Conservation (phyloP, 306 rosid genomes). For the Albizia julibrissin region DNA sequence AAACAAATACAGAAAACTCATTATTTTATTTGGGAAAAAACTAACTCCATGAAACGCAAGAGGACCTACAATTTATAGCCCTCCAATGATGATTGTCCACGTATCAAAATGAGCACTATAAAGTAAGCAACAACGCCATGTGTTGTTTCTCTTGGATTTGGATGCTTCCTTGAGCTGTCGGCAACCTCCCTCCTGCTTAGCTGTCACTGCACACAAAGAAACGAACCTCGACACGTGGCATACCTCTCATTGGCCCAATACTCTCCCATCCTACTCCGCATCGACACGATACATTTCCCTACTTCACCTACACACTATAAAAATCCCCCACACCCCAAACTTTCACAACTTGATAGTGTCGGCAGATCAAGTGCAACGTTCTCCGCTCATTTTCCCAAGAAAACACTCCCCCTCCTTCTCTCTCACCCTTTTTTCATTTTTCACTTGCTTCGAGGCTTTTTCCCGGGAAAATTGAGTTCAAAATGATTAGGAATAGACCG, state of each 20-base stretch:
- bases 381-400: constrained; percentile 19
- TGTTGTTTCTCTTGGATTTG: constrained; percentile 16
- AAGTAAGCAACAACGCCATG: constrained; percentile 1
- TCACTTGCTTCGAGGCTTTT: not conserved
- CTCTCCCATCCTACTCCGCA: constrained; percentile 15
- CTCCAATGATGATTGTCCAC: constrained; percentile 25
- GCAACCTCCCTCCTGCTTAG: constrained; percentile 58
- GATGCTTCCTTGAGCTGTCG: constrained; percentile 55
- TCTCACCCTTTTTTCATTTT: not conserved
- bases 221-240: constrained; percentile 42
- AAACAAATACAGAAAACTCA: too few species aligned
- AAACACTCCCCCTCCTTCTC: not conserved
- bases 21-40: too few species aligned
- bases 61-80: not conserved
- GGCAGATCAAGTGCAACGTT: constrained; percentile 38
- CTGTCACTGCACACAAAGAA: constrained; percentile 54
- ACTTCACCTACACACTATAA: constrained; percentile 9
- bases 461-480: constrained; percentile 29
- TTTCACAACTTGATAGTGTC: constrained; percentile 46
- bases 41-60: not conserved
- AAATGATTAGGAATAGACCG: constrained; percentile 51
- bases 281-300: not conserved
- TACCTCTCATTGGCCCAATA: constrained; percentile 21
- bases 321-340: not conserved
- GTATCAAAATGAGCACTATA: not conserved